These are phyloP conservation scores for Ogataea corticis DNA, from an alignment of 805 yeast genomes.

Conservation along the genomic window DNA sequence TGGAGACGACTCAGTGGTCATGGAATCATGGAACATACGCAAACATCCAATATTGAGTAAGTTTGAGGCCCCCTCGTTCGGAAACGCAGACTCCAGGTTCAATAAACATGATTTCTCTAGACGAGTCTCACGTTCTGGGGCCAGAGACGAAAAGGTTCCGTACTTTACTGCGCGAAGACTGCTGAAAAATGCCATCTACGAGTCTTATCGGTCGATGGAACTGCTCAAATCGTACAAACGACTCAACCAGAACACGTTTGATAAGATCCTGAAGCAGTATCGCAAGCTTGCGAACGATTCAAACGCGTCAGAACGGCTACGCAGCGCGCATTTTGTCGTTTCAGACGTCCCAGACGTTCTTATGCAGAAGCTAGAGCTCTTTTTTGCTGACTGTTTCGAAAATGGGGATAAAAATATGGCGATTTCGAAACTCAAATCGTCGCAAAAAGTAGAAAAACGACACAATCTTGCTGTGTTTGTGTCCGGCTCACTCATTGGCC, in stretches of 20 bases:
- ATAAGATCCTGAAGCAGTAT: slow-evolving; percentile 85
- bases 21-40: slow-evolving; percentile 17
- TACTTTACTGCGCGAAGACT: slow-evolving; percentile 65
- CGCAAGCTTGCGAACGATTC: slow-evolving; percentile 65
- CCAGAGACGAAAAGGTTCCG: slow-evolving; percentile 38
- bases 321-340: slow-evolving; percentile 53
- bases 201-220: slow-evolving; percentile 71
- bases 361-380: slow-evolving; percentile 61
- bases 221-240: slow-evolving; percentile 67
- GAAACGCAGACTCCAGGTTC: neutral
- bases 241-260: slow-evolving; percentile 80
- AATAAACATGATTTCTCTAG: neutral
- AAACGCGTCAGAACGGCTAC: slow-evolving; percentile 48
- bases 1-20: neutral
- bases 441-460: slow-evolving; percentile 34
- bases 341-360: slow-evolving; percentile 68
- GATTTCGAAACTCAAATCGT: slow-evolving; percentile 62
- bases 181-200: slow-evolving; percentile 65
- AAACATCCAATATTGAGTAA: slow-evolving; percentile 30
- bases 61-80: slow-evolving; percentile 40
- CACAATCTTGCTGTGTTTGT: slow-evolving; percentile 51
- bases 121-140: neutral
- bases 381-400: slow-evolving; percentile 65
- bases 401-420: slow-evolving; percentile 69
- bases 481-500: slow-evolving; percentile 48